Evolutionary conservation across 331 rosid genomes (phyloP).

Genomic region (Rosa hybrid): DNA sequence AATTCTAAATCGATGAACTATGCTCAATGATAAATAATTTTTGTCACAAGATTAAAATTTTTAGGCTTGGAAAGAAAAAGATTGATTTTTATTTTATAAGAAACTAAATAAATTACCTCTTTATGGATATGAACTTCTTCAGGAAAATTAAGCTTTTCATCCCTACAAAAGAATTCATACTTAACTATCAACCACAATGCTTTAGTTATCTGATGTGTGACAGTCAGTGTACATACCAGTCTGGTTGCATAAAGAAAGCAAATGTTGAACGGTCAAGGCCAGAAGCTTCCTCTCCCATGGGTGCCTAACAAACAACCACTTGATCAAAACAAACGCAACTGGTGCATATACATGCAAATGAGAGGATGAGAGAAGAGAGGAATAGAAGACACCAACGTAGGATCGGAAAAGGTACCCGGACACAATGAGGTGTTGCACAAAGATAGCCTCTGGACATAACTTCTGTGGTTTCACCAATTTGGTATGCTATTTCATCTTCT

Average conservation of each 20-base stretch:
- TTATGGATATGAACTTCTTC: conserved; percentile 67
- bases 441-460: conserved; percentile 86
- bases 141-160: conserved; percentile 75
- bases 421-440: conserved; percentile 98
- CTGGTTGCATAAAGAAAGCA: conserved; percentile 95
- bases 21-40: too few relatives aligned
- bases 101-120: conserved; percentile 49
- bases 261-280: conserved; percentile 84
- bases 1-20: too few relatives aligned
- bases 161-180: conserved; percentile 51
- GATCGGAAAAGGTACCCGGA: conserved; percentile 53
- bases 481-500: conserved; percentile 85
- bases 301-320: conserved; percentile 48
- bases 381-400: background rate
- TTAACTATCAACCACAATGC: background rate
- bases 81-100: too few relatives aligned
- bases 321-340: conserved; percentile 10
- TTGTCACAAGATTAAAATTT: too few relatives aligned
- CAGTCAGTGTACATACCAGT: conserved; percentile 56
- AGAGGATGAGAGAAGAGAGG: background rate
- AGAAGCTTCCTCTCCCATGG: conserved; percentile 66
- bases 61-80: too few relatives aligned
- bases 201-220: background rate
- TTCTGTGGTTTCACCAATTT: conserved; percentile 95
- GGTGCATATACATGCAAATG: background rate